Evolutionary conservation across 768 basidiomycete genomes (phyloP), one percentile per base, ranked within the genome.

Genomic region (Tricholoma furcatifolium): DNA sequence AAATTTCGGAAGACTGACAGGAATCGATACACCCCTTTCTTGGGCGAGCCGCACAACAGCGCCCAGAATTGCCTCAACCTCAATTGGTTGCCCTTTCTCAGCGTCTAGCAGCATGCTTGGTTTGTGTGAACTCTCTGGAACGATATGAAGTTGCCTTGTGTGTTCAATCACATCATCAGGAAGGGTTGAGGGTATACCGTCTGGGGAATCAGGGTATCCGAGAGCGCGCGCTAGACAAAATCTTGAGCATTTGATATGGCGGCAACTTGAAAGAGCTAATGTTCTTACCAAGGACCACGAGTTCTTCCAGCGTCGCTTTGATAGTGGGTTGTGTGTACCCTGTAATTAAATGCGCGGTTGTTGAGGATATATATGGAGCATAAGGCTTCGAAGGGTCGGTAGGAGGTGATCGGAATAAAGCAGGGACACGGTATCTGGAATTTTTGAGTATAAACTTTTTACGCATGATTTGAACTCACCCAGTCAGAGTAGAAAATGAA

Each of bases 51-150:
- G 65, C 18, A 85, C 79, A 2, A 85, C 77, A 54, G 84, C 78
- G 0, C 87, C 85, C 4, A 87, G 53, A 38, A 87, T 82, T 11
- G 78, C 82, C 62, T 87, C 85, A 1, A 87, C 78, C 67, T 88
- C 86, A 54, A 86, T 78, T 35, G 86, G 83, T 48, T 71, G 71
- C 2, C 76, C 78, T 43, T 70, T 74, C 60, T 79, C 71, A 18
- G 71, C 70, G 61, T 87, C 85, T 4, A 85, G 70, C 31, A 85
- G 69, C 83, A 87, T 87, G 60, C 85, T 86, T 4, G 82, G 76
- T 45, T 74, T 70, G 45, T 83, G 77, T 7, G 48, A 70, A 57
- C 71, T 77, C 2, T 77, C 71, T 2, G 83, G 72, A 21, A 56
- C 57, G 30, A 58, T 61, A 55, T 85, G 75, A 30, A 76, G 23